Base-by-base conservation (phyloP, 2,329 filamentous ascomycete species). In the Magnaporthiopsis poae region DNA sequence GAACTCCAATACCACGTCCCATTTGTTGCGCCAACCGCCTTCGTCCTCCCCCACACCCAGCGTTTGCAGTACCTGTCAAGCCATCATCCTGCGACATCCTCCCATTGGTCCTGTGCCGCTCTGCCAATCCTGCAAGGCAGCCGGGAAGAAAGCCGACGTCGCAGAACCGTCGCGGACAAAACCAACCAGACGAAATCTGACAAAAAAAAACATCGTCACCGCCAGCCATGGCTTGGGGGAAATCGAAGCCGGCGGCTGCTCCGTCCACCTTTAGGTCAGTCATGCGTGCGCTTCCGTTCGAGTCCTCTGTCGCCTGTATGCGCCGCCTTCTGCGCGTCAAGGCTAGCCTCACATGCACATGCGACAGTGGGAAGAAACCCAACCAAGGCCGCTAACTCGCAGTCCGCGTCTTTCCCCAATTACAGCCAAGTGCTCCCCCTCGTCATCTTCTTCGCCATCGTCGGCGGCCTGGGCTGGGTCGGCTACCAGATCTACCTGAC, bases 401-500 rank as follows among this genome's bases (percentile, higher is more conserved):
- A 29, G 8, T 25, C 1, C 35, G 27, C 31, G 12, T n/a, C 27
- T 12, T 36, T 12, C 21, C 46, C 59, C 8, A n/a, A 36, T 62
- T 31, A 63, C 70, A 87, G 84, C 69, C 80, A 89, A 73, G 76
- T 92, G 56, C 71, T 91, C 35, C 90, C 90, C 5, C 83, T 92
- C 63, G 67, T 90, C 67, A 80, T 91, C 72, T 81, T 89, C 68
- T 80, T 91, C 73, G 67, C 81, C 68, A 72, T 89, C 65, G 74
- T 90, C 35, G 82, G 77, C 69, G 82, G 79, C 66, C 75, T 83
- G 62, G 88, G 81, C 67, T 91, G 86, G 78, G 80, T 93, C 67
- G 84, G 85, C 68, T 92, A 91, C 77, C 87, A 90, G 68, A 83
- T 92, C 75, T 92, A 90, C 77, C 77, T 89, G 66, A 87, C 86